Evolutionary conservation across 495 filamentous ascomycete species (phyloP).

Genomic region (Podospora fimiseda): DNA sequence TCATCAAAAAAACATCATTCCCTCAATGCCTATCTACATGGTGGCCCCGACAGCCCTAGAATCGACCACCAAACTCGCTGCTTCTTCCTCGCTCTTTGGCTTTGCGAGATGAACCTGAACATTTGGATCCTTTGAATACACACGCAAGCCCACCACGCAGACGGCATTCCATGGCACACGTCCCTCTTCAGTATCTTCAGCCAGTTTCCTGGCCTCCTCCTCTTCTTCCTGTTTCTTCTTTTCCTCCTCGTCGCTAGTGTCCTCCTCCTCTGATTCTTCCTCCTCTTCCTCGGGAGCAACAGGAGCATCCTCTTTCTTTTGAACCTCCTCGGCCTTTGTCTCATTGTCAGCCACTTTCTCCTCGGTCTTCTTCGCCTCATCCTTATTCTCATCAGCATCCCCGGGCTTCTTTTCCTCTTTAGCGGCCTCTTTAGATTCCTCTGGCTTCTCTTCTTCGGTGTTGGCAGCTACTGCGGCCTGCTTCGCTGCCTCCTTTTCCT

Average conservation of each 20-base stretch:
- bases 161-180: conserved; percentile 80
- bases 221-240: background rate
- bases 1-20: background rate
- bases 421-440: conserved; percentile 17
- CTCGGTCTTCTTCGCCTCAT: background rate
- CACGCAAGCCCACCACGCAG: conserved; percentile 67
- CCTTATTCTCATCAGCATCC: conserved; percentile 40
- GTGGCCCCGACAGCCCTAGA: conserved; percentile 33
- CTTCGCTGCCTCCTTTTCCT: conserved; percentile 26
- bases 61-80: conserved; percentile 41
- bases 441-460: conserved; percentile 14
- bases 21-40: background rate
- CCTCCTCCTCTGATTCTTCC: background rate
- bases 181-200: conserved; percentile 34
- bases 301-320: background rate
- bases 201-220: background rate
- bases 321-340: background rate
- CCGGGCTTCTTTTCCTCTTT: conserved; percentile 32
- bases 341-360: background rate
- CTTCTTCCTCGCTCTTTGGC: conserved; percentile 37
- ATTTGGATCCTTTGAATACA: conserved; percentile 55
- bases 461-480: conserved; percentile 14
- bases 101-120: background rate
- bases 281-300: background rate
- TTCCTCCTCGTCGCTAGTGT: conserved; percentile 1